Percentiles rank a stretch among this genome's conserved stretches.
phyloP scores from a whole-genome alignment of 768 basidiomycete genomes.

The Hygrophorus pudorinus region DNA sequence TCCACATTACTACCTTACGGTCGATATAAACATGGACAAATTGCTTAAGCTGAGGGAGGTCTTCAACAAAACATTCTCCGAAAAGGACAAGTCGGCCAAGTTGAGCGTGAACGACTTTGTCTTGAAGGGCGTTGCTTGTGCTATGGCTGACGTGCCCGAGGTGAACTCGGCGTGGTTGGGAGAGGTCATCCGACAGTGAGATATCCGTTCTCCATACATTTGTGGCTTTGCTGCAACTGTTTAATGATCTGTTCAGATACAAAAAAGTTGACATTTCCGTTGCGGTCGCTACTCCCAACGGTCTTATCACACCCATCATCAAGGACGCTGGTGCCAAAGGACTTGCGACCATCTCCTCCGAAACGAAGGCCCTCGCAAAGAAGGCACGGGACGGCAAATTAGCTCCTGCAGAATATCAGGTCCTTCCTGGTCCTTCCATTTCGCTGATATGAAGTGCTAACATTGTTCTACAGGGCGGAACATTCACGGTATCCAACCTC shows the following conservation, averaged over 20 bases:
- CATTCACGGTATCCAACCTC: conserved; percentile 98
- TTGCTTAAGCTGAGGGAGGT: conserved; percentile 88
- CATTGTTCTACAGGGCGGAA: conserved; percentile 59
- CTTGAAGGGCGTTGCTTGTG: conserved; percentile 88
- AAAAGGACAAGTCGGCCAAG: conserved; percentile 86
- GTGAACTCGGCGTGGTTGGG: conserved; percentile 98
- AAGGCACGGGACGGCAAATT: conserved; percentile 97
- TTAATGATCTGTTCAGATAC: conserved; percentile 42
- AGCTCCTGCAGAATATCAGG: conserved; percentile 93
- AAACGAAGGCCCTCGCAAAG: conserved; percentile 86
- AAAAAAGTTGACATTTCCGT: conserved; percentile 96
- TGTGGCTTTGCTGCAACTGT: not conserved
- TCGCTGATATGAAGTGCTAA: not conserved
- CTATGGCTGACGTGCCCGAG: conserved; percentile 91
- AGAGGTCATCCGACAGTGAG: conserved; percentile 90
- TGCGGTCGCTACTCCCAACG: conserved; percentile 92
- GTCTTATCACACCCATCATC: conserved; percentile 95
- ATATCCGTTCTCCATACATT: conserved; percentile 5
- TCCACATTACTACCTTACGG: conserved; percentile 97
- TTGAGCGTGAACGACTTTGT: conserved; percentile 98
- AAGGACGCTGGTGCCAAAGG: conserved; percentile 91
- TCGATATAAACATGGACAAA: conserved; percentile 95
- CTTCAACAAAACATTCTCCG: conserved; percentile 83
- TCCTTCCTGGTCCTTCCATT: conserved; percentile 17
- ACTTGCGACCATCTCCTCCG: conserved; percentile 83